Evolutionary conservation across 176 grass and related monocot genomes (phyloP), one percentile per base, ranked within the genome.

Genomic region (Oryza glumipatula): DNA sequence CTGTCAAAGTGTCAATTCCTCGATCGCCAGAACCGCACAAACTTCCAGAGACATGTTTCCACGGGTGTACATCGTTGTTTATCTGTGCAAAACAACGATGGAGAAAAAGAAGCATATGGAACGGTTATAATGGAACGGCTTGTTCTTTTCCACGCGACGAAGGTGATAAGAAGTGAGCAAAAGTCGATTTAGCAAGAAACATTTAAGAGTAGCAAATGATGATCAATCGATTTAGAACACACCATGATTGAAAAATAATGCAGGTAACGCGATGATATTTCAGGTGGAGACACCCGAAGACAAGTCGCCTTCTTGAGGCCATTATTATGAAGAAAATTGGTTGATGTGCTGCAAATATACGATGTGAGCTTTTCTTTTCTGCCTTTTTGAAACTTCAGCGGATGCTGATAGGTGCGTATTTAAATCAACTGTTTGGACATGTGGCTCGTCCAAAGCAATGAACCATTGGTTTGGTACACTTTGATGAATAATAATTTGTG

Each of bases 401-500:
- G 38, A 65, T 78, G 38, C 7, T 46, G 76, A 65, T 78, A 46
- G 35, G 38, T 41, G 56, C 41, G 3, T 24, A 65, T 43, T 64
- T 24, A 19, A 60, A 61, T 4, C 23, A 79, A 79, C 4, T 33
- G 38, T 21, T 35, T 21, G 28, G 19, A 11, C 79, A 70, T 81
- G 78, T 69, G 66, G 66, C 66, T 70, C 66, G 54, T 81, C 47
- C 22, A 3, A 16, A 33, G 28, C 66, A 23, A 81, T 49, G 32
- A 58, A 39, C 47, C 67, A 26, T 81, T 81, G 79, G 79, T 71
- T 71, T 56, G 79, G 48, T 69, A 30, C 48, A 68, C 44, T 35
- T 35, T 51, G 58, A 43, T 51, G 17, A 35, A 80, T 52, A 35
- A 68, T 52, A 46, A 68, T 68, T 15, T 6, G 78, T 68, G 65